Conservation (phyloP, 2,329 filamentous ascomycete species). For the Monilinia laxa region DNA sequence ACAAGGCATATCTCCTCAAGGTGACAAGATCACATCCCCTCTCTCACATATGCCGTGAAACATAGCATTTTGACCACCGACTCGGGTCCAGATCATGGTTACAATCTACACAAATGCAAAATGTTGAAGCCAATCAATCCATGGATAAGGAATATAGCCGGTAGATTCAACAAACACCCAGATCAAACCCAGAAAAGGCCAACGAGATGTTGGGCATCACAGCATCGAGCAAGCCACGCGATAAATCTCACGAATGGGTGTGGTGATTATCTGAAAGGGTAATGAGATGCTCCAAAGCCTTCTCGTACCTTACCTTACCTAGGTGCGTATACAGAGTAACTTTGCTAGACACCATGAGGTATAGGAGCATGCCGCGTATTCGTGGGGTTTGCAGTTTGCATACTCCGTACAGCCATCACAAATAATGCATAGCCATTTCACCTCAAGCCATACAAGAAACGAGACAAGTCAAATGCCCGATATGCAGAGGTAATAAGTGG, state of each 20-base stretch:
- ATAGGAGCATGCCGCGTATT: slow-evolving; percentile 17
- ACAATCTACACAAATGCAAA: background rate
- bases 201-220: slow-evolving; percentile 20
- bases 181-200: slow-evolving; percentile 4
- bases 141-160: background rate
- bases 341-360: slow-evolving; percentile 14
- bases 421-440: slow-evolving; percentile 10
- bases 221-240: slow-evolving; percentile 7
- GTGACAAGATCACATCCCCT: slow-evolving; percentile 22
- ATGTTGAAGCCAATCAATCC: slow-evolving; percentile 7
- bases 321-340: slow-evolving; percentile 2
- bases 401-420: background rate
- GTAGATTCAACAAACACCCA: background rate
- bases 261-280: slow-evolving; percentile 2
- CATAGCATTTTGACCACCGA: slow-evolving; percentile 9
- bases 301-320: slow-evolving; percentile 24
- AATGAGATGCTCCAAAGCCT: slow-evolving; percentile 5
- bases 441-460: background rate
- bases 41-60: slow-evolving; percentile 7
- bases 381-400: slow-evolving; percentile 22
- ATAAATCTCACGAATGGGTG: background rate
- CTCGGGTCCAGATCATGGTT: slow-evolving; percentile 14
- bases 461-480: slow-evolving; percentile 18
- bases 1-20: slow-evolving; percentile 2
- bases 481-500: slow-evolving; percentile 12